Evolutionary conservation across 2,329 filamentous ascomycete genomes (phyloP), one percentile per base, ranked within the genome.

Genomic region (Monilinia laxa): DNA sequence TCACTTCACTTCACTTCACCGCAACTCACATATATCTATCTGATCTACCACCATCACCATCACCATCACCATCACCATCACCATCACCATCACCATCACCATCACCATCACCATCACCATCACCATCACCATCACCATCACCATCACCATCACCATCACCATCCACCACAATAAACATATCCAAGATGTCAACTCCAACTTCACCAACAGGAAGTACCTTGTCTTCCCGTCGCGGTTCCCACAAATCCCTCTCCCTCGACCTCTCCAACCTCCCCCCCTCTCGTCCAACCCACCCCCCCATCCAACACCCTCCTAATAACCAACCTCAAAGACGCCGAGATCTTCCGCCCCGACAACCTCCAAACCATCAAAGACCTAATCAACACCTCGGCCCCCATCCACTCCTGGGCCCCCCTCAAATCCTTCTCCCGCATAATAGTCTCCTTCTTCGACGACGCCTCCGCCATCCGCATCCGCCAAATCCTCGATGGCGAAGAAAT

Each of bases 301-400:
- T 90, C 89, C 71, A 95, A 95, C 81, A 95, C 91, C 0, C 87
- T 95, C 66, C 86, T 95, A 75, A 89, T 95, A 76, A 95, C 91
- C 74, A 92, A 92, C 80, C 86, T 95, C 68, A 81, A 88, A 75
- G 86, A 91, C 71, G 80, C 83, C 68, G 87, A 90, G 74, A 87
- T 92, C 80, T 95, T 94, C 83, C 82, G 85, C 67, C 82, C 90
- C 23, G 84, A 89, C 69, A 92, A 92, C 78, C 83, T 94, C 68
- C 85, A 90, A 73, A 87, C 85, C 68, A 90, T 94, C 74, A 88
- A 87, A 76, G 83, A 87, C 65, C 86, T 92, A 68, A 88, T 95
- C 77, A 81, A 85, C 74, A 78, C 84, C 60, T 86, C 88, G n/a
- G 89, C 90, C 3, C 83, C 87, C 62, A 87, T 94, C 70, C 88